These are phyloP conservation scores for Pueraria montana DNA, from an alignment of 306 rosid species.

Conservation along the genomic window DNA sequence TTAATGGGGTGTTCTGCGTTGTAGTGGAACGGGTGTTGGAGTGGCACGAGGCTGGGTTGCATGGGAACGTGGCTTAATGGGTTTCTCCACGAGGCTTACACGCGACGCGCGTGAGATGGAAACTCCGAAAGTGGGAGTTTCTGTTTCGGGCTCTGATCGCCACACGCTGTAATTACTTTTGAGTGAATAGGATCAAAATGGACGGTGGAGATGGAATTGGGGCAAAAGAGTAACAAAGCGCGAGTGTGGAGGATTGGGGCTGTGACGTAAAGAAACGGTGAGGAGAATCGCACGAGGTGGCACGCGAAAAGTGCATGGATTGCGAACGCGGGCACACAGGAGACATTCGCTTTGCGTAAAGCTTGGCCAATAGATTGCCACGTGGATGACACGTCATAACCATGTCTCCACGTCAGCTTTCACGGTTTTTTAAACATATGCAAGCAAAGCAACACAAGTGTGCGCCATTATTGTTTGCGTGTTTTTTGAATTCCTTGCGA, in stretches of 20 bases:
- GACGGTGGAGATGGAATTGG: constrained; percentile 10
- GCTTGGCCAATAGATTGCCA: constrained; percentile 32
- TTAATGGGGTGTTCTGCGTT: neutral
- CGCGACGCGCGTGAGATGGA: constrained; percentile 1
- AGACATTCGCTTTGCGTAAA: constrained; percentile 37
- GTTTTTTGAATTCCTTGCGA: neutral
- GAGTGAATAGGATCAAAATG: neutral
- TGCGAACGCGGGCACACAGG: constrained; percentile 42
- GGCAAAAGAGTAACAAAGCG: neutral
- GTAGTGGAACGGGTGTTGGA: neutral
- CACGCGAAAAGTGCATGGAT: constrained; percentile 62
- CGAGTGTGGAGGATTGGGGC: neutral
- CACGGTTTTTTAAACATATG: neutral
- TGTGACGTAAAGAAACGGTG: constrained; percentile 27
- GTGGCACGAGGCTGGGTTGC: constrained; percentile 47
- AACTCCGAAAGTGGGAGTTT: neutral
- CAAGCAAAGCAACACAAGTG: no score
- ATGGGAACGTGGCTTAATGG: constrained; percentile 48
- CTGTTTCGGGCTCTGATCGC: neutral
- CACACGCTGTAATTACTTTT: constrained; percentile 7
- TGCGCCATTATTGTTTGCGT: neutral
- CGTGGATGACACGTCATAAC: constrained; percentile 22
- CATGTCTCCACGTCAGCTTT: constrained; percentile 12
- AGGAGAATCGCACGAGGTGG: constrained; percentile 31
- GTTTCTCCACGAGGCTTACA: constrained; percentile 54